Evolutionary conservation across 1,284 basidiomycete genomes (phyloP), one percentile per base, ranked within the genome.

Genomic region (Apiotrichum laibachii): DNA sequence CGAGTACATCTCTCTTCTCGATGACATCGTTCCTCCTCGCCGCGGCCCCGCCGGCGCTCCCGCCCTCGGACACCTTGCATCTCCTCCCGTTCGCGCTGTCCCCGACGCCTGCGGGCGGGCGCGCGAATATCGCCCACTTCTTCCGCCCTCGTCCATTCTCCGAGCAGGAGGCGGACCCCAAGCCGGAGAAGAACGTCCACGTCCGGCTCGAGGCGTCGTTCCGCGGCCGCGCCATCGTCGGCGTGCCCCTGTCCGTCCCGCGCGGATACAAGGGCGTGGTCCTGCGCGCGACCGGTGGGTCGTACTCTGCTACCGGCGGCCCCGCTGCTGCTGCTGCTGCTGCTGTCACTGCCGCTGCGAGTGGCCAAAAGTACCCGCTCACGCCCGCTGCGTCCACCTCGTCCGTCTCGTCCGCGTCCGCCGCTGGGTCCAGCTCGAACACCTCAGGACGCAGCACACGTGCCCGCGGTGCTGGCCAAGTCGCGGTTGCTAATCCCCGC

Each of bases 31-130:
- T 60, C 42, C 47, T 62, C 50, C 51, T 63, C 33, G 53, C 55
- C 18, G 33, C 56, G 2, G 39, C 40, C 7, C 11, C 50, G 3
- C 18, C 58, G 12, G n/a, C 40, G 18, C 35, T 55, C 19, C 44
- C 46, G 18, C 21, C 50, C 18, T 46, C 62, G 5, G 49, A 48
- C 5, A n/a, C 62, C 3, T 65, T 73, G n/a, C 62, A 72, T 52
- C 68, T 77, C 58, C 66, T 77, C 33, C 75, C 75, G 10, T 75
- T 77, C 62, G 60, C 68, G 13, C 71, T 77, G 15, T 53, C 31
- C 52, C 22, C 50, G 5, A 51, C 43, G 6, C 57, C 67, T 1
- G 50, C 57, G 19, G 49, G 60, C 10, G 58, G 66, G 1, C 57
- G 66, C 2, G n/a, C n/a, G n/a, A n/a, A n/a, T n/a, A 53, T 69